Evolutionary conservation across 441 rosid species (phyloP), one percentile per base, ranked within the genome.

Genomic region (Corymbia calophylla): DNA sequence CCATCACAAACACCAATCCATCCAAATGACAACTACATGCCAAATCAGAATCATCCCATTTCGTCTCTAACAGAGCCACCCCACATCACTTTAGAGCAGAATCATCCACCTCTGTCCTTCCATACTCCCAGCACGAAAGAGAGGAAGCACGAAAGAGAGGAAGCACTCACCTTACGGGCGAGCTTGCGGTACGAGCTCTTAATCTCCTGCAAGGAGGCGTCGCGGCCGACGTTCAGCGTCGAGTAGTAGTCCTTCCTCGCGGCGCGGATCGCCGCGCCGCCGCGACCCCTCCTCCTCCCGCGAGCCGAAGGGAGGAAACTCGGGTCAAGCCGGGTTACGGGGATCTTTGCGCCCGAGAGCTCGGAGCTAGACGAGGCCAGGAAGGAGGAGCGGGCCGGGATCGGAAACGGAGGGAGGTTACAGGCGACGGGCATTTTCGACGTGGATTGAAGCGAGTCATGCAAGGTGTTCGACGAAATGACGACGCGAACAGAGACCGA

Each of bases 151-250:
- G 51, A 70, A 35, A 35, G 48, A 19, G 81, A 70, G 27, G 87
- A 88, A 29, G 64, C 27, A 53, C 93, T 64, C 90, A 97, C 99
- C 97, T 97, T 93, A 89, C 98, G 99, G 89, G 99, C 98, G 44
- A 96, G 99, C 89, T 94, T 96, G 85, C 96, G 93, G 87, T 96
- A 97, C 31, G 98, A 91, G 91, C 93, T 88, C 88, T 97, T 96
- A 88, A 96, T 96, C 86, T 97, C 98, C 87, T 95, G 95, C 93
- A 94, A 93, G 55, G 96, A 88, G 55, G 99, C 99, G 90, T 93
- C 93, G 62, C 95, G 93, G 29, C 88, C 82, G 48, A 97, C 96
- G 49, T 94, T 94, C 92, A 97, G 90, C 81, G 96, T 94, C 64
- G 96, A 91, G 88, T 97, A 97, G 89, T 95, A 92, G 88, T 97